These are phyloP conservation scores for Plasmodium inui DNA, from an alignment of 169 alveolate species.

Conservation along the genomic window DNA sequence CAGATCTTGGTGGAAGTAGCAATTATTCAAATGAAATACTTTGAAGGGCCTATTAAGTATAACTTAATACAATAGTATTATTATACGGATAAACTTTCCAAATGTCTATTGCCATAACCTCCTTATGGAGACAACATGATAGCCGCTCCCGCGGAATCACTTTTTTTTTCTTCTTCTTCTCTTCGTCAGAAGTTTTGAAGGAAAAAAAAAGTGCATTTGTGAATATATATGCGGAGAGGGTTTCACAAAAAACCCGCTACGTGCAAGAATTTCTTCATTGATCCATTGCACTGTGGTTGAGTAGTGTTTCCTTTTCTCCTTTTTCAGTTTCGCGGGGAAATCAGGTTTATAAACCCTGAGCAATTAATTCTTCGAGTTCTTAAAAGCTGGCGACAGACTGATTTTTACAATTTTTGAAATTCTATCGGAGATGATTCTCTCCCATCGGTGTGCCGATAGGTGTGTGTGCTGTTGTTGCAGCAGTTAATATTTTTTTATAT, in stretches of 20 bases:
- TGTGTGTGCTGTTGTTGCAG: neutral
- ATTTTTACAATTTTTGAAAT: neutral
- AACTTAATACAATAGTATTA: neutral
- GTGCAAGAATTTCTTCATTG: neutral
- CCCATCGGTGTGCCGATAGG: neutral
- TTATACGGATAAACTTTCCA: neutral
- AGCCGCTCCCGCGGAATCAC: conserved; percentile 8
- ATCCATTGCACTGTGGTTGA: neutral
- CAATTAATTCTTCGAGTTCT: neutral
- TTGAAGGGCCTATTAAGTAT: conserved; percentile 82
- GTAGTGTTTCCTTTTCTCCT: neutral
- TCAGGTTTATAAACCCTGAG: conserved; percentile 14
- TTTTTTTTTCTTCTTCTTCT: neutral
- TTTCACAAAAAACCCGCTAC: neutral
- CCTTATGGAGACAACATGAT: neutral
- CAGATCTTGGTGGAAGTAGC: conserved; percentile 96
- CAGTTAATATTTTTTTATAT: neutral
- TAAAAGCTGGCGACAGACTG: neutral
- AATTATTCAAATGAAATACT: conserved; percentile 90
- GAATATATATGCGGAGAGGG: neutral
- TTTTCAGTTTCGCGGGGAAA: conserved; percentile 1
- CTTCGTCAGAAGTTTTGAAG: neutral
- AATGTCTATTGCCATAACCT: neutral
- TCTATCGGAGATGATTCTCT: neutral
- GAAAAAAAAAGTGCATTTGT: neutral